Conservation (phyloP, 2,329 filamentous ascomycete species). For the Xylaria sp. region DNA sequence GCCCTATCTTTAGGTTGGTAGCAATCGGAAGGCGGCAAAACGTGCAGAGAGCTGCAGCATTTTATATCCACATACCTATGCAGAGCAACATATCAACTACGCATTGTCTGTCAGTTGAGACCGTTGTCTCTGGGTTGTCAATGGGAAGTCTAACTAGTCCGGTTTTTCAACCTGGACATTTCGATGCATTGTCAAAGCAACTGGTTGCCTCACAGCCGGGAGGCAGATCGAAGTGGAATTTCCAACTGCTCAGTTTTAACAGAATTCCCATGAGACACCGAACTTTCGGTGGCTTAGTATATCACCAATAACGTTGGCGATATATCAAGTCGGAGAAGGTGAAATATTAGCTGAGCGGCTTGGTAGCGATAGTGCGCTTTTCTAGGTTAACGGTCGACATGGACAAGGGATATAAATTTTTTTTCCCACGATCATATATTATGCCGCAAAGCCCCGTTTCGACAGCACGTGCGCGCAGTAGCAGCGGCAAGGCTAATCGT, state of each 20-base stretch:
- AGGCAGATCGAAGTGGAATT: slow-evolving; percentile 16
- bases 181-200: background rate
- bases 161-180: background rate
- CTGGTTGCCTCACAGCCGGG: slow-evolving; percentile 3
- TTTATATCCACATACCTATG: background rate
- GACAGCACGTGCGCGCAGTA: background rate
- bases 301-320: background rate
- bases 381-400: background rate
- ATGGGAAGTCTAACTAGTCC: background rate
- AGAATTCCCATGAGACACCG: slow-evolving; percentile 9
- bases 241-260: background rate
- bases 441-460: background rate
- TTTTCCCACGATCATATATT: background rate
- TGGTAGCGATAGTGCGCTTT: slow-evolving; percentile 1
- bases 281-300: slow-evolving; percentile 8
- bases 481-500: slow-evolving; percentile 5
- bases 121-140: background rate
- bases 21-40: background rate
- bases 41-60: background rate
- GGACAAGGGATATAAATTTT: slow-evolving; percentile 1
- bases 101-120: background rate
- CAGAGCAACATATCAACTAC: background rate
- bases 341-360: slow-evolving; percentile 4
- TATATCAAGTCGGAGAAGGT: background rate
- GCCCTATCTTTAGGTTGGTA: too few relatives aligned